Evolutionary conservation across 2,329 filamentous ascomycete genomes (phyloP).

Genomic region (Trichoderma gracile): DNA sequence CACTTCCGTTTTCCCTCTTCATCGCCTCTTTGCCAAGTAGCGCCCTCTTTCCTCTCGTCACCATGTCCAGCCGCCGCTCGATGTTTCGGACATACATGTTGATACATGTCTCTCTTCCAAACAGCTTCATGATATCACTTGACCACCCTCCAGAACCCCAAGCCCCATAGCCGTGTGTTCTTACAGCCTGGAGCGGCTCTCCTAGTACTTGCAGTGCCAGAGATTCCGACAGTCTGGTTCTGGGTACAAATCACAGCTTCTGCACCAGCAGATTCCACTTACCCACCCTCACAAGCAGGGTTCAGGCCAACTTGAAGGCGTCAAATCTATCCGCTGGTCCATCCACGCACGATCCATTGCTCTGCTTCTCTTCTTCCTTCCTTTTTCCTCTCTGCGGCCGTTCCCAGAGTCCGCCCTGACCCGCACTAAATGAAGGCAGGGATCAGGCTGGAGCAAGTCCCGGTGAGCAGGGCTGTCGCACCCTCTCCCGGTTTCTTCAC

Average conservation of each 20-base stretch:
- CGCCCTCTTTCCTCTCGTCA: background rate
- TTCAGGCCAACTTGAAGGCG: background rate
- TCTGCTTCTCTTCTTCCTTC: background rate
- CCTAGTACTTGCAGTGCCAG: background rate
- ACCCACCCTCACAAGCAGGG: background rate
- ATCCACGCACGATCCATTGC: background rate
- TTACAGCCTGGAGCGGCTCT: background rate
- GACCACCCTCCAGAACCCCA: background rate
- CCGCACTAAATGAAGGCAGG: background rate
- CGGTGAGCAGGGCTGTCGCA: conserved; percentile 4
- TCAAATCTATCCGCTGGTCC: background rate
- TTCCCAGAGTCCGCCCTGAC: background rate
- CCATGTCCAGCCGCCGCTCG: background rate
- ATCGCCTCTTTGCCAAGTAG: background rate
- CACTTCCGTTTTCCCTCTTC: background rate
- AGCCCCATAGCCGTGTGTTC: background rate
- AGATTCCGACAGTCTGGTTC: background rate
- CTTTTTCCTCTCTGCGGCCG: too few relatives aligned
- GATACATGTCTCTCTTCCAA: too few relatives aligned
- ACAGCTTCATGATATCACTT: too few relatives aligned
- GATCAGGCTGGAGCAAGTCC: background rate
- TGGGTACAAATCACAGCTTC: background rate
- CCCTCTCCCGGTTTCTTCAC: background rate
- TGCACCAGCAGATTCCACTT: background rate
- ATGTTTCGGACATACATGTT: background rate